These are phyloP conservation scores for Hippophae rhamnoides DNA, from an alignment of 306 rosid genomes.

Conservation along the genomic window DNA sequence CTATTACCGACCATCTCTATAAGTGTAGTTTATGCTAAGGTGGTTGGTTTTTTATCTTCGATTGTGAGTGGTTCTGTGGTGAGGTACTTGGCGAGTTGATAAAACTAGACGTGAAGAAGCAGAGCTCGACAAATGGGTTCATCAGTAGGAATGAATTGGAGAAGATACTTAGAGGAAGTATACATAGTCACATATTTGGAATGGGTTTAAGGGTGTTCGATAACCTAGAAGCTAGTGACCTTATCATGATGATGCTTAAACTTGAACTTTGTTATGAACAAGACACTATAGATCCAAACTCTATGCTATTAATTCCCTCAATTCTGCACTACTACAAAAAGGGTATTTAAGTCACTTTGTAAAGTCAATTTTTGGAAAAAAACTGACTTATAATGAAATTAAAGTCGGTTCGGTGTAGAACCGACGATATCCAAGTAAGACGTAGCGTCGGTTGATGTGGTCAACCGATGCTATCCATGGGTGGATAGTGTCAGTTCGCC, in stretches of 20 bases:
- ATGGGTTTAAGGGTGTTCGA: constrained; percentile 76
- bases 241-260: constrained; percentile 92
- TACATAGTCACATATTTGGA: constrained; percentile 76
- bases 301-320: constrained; percentile 64
- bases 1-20: too few species aligned
- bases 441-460: too few species aligned
- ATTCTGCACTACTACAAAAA: too few species aligned
- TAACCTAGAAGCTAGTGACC: constrained; percentile 73
- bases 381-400: too few species aligned
- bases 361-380: too few species aligned
- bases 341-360: too few species aligned
- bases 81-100: constrained; percentile 76
- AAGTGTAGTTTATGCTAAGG: too few species aligned
- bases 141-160: constrained; percentile 66
- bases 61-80: constrained; percentile 88
- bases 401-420: too few species aligned
- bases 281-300: constrained; percentile 60
- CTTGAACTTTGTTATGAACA: constrained; percentile 82
- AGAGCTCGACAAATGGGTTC: constrained; percentile 49
- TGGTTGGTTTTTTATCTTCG: constrained; percentile 68
- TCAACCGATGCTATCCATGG: too few species aligned
- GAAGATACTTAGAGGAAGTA: constrained; percentile 62
- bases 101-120: constrained; percentile 54
- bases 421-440: too few species aligned
- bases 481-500: too few species aligned